These are phyloP conservation scores for Neospermospora avenae DNA, from an alignment of 2,329 filamentous ascomycete genomes.

Conservation along the genomic window DNA sequence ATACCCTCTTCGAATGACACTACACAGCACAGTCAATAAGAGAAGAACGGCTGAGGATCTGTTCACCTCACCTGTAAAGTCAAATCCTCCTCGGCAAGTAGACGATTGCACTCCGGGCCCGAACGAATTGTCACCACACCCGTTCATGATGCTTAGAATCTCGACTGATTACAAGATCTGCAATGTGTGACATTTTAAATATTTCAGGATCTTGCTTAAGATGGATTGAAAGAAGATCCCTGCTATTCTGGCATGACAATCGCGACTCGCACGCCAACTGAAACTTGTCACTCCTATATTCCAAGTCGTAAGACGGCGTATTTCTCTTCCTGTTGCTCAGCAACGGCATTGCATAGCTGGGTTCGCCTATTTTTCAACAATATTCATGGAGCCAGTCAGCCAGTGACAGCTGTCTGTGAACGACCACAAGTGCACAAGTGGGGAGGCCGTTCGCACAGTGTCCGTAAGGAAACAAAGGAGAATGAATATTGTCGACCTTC, in stretches of 20 bases:
- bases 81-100: not conserved
- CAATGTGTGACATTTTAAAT: no score
- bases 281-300: not conserved
- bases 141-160: not conserved
- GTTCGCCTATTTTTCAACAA: no score
- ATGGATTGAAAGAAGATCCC: no score
- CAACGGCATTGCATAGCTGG: not conserved
- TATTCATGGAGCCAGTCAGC: no score
- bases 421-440: no score
- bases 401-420: no score
- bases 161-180: no score
- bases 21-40: not conserved
- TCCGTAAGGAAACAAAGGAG: no score
- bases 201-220: no score
- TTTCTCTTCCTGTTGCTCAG: not conserved
- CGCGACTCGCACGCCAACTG: no score
- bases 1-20: slow-evolving; percentile 7
- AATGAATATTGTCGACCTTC: no score
- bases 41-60: not conserved
- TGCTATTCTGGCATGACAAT: not conserved
- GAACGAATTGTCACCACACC: not conserved
- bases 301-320: not conserved
- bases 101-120: not conserved
- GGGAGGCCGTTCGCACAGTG: no score
- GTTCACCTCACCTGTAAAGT: not conserved